Conservation (phyloP, 352 stramenopile genomes). For the Pythium vanterpoolii region DNA sequence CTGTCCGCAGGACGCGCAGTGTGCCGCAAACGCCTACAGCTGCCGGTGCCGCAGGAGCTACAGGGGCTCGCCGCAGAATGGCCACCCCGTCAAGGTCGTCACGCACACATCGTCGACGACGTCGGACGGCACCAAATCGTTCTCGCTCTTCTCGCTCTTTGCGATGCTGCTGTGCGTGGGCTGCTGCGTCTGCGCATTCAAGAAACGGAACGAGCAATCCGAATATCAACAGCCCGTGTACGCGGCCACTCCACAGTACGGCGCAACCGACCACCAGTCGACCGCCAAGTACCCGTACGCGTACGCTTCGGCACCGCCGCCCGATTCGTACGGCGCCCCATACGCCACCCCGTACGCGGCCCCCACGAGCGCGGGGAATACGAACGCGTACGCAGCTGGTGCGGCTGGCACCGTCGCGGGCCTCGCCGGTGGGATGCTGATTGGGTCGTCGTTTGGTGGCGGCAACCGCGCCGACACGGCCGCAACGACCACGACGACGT, state of each 20-base stretch:
- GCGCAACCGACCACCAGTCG: constrained; percentile 22
- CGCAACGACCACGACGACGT: constrained; percentile 20
- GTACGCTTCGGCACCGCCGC: constrained; percentile 47
- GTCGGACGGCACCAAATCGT: constrained; percentile 25
- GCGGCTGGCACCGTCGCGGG: constrained; percentile 46
- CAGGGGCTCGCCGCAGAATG: neutral
- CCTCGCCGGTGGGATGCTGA: constrained; percentile 40
- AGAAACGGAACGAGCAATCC: constrained; percentile 12
- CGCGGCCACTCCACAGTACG: constrained; percentile 38
- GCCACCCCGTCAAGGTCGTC: constrained; percentile 19
- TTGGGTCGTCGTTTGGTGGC: constrained; percentile 42
- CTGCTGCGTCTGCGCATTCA: constrained; percentile 31
- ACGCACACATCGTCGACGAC: constrained; percentile 27
- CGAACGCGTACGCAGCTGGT: constrained; percentile 32
- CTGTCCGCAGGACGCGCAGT: constrained; percentile 55
- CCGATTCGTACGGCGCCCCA: neutral
- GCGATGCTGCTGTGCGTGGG: constrained; percentile 47
- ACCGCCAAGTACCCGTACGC: constrained; percentile 36
- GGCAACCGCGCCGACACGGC: neutral
- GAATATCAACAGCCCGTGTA: constrained; percentile 37
- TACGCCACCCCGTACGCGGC: constrained; percentile 8
- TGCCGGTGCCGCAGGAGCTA: constrained; percentile 44
- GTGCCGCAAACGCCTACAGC: constrained; percentile 49
- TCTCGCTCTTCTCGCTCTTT: constrained; percentile 33
- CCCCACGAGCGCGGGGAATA: neutral